Evolutionary conservation across 805 yeast genomes (phyloP).

Genomic region (Candida maltosa): DNA sequence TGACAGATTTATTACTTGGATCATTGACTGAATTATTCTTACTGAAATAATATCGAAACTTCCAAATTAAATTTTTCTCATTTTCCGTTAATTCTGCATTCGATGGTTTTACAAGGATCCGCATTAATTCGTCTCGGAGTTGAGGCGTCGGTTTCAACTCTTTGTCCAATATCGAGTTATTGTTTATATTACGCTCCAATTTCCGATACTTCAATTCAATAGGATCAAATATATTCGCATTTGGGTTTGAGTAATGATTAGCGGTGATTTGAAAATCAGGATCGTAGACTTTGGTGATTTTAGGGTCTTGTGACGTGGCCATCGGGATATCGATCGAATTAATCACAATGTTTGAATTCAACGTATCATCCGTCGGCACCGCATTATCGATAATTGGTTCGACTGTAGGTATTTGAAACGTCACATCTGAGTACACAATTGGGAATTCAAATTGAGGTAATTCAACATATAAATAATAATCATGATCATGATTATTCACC

Average conservation of each 20-base stretch:
- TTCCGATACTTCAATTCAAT: constrained; percentile 84
- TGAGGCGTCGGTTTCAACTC: constrained; percentile 88
- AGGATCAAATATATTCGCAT: constrained; percentile 51
- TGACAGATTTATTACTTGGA: constrained; percentile 12
- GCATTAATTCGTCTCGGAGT: constrained; percentile 67
- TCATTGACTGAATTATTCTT: constrained; percentile 49
- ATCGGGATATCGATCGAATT: constrained; percentile 31
- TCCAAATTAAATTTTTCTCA: constrained; percentile 74
- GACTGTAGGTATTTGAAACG: constrained; percentile 11
- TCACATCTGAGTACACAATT: constrained; percentile 38
- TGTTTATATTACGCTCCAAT: constrained; percentile 74
- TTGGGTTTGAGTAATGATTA: neutral
- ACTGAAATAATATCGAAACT: constrained; percentile 71
- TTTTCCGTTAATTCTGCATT: constrained; percentile 76
- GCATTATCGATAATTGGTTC: neutral
- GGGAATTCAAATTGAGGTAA: constrained; percentile 43
- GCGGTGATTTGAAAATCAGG: constrained; percentile 29
- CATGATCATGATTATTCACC: constrained; percentile 5
- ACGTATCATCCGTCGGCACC: constrained; percentile 7
- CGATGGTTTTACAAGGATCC: constrained; percentile 74
- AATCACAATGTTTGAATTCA: constrained; percentile 32
- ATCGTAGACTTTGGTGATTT: constrained; percentile 37
- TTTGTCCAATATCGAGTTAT: constrained; percentile 70
- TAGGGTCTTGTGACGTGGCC: constrained; percentile 7
- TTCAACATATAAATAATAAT: constrained; percentile 33